Percentiles rank a stretch among this genome's conserved stretches.
These are phyloP conservation scores for Claviceps sorghi DNA, from an alignment of 2,329 filamentous ascomycete genomes.

Conservation along the genomic window DNA sequence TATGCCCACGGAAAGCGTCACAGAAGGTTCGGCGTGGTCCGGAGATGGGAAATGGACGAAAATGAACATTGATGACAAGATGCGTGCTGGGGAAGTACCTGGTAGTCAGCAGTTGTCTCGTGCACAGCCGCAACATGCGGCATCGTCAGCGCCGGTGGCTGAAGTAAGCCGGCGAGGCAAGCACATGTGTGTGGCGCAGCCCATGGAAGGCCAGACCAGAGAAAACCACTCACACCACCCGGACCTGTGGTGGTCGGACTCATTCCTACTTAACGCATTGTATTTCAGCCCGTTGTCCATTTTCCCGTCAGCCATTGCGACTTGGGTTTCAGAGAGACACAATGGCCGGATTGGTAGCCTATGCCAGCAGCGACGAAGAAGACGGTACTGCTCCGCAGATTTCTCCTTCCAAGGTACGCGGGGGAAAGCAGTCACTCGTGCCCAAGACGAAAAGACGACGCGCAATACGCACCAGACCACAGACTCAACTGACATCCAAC, in stretches of 20 bases:
- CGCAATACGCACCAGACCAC: too few species aligned
- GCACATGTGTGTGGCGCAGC: constrained; percentile 1
- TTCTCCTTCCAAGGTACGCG: neutral
- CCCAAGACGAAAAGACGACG: neutral
- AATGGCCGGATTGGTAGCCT: constrained; percentile 33
- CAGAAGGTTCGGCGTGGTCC: neutral
- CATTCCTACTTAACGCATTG: neutral
- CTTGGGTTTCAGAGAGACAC: neutral
- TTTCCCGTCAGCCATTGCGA: neutral
- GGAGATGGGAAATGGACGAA: neutral
- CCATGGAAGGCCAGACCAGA: neutral
- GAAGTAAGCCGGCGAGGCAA: neutral
- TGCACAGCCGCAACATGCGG: neutral
- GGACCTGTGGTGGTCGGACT: neutral
- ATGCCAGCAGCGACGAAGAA: constrained; percentile 38
- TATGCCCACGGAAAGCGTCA: neutral
- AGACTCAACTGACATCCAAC: neutral
- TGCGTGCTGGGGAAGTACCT: too few species aligned
- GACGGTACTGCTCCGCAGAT: constrained; percentile 15
- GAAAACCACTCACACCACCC: neutral
- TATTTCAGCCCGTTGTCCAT: neutral
- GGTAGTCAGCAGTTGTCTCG: neutral
- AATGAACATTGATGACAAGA: neutral
- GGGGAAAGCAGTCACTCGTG: neutral
- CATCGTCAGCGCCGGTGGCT: neutral